Base-by-base conservation (phyloP, 371 early-diverging fungal species). In the Syncephalastrum sp. region DNA sequence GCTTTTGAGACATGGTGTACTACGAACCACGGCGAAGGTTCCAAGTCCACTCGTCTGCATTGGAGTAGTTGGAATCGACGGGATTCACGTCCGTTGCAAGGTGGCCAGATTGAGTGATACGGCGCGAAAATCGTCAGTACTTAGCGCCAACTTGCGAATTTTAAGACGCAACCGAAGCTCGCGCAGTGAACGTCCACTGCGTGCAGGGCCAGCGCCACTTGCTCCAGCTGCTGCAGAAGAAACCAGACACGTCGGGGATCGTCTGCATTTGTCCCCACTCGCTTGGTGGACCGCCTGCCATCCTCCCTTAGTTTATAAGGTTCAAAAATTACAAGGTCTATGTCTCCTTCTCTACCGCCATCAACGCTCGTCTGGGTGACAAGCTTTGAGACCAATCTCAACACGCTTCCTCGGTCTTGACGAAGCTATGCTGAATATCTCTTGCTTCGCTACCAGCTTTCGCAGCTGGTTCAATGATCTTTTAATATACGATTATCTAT, bases 1-100 rank as follows among this genome's bases (percentile, higher is more conserved):
- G 41, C 67, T 0, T 74, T 56, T 21, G 55, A 60, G 27, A 47
- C 21, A 3, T 79, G 76, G 76, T 65, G 2, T 21, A 68, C 14
- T 46, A 24, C 14, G 59, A 65, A 38, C 43, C 76, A 13, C 64
- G 63, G 12, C 56, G 61, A 24, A 52, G 47, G 3, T 56, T 79
- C 5, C 3, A 53, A 14, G 47, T 61, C 12, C 53, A 88, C 59
- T 86, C 86, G 3, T n/a, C 60, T 17, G 83, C 88, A 1, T 42
- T 90, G 96, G 95, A 29, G 96, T 95, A 67, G 84, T 92, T 45
- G 96, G 96, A 1, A 64, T 96, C 44, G 96, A 96, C 61, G 79
- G 85, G 61, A 76, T 74, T 24, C 79, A 17, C 77, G 74, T 41
- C 47, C 84, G 12, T 62, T 76, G 14, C 81, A 82, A n/a, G 81